Conservation (phyloP, 352 stramenopile species). For the Paralagenidium karlingii region DNA sequence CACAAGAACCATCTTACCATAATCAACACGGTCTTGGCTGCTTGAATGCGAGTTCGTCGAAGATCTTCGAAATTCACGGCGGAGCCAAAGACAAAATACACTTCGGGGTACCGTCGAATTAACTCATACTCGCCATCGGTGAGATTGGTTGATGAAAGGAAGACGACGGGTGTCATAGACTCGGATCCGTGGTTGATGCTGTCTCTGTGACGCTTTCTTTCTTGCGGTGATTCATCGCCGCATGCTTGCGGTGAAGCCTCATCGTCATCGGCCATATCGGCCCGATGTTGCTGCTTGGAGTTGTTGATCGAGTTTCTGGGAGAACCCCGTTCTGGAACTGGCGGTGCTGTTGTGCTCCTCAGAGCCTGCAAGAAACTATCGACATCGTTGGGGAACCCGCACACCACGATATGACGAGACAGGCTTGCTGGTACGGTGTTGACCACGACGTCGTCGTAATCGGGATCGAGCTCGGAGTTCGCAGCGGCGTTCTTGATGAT, state of each 20-base stretch:
- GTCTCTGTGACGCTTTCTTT: too few relatives aligned
- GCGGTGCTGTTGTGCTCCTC: too few relatives aligned
- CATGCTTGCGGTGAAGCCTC: too few relatives aligned
- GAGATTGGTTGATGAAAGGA: conserved; percentile 31
- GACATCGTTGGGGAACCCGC: conserved; percentile 43
- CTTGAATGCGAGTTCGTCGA: conserved; percentile 47
- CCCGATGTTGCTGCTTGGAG: too few relatives aligned
- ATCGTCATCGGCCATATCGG: too few relatives aligned
- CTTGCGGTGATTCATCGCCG: too few relatives aligned
- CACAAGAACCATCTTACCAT: conserved; percentile 20
- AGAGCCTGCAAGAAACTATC: too few relatives aligned
- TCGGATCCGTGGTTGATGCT: too few relatives aligned
- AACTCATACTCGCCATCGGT: conserved; percentile 41
- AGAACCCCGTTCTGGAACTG: too few relatives aligned
- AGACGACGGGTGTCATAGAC: conserved; percentile 49
- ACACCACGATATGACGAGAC: conserved; percentile 50
- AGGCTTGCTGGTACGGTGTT: conserved; percentile 24
- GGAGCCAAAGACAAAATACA: conserved; percentile 61
- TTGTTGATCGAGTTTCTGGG: too few relatives aligned
- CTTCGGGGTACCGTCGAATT: conserved; percentile 30
- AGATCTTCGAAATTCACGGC: conserved; percentile 64
- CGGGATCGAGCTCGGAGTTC: conserved; percentile 8
- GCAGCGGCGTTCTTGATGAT: conserved; percentile 14
- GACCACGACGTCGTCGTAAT: conserved; percentile 42
- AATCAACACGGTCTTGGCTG: conserved; percentile 43